Base-by-base conservation (phyloP, 805 yeast genomes). In the Groenewaldozyma tartarivorans region DNA sequence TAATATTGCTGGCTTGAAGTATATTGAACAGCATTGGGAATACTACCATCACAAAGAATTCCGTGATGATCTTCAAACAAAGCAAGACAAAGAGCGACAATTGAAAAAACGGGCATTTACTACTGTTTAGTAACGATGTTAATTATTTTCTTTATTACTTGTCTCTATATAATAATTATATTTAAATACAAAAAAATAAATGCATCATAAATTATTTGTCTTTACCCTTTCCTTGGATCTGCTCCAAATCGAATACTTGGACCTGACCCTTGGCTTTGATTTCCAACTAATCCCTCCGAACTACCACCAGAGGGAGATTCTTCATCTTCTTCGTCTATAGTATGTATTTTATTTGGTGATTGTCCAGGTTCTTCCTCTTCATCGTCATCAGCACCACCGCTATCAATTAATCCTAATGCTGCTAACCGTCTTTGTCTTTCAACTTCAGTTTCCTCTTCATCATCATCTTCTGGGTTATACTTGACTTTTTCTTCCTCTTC, bases 1-100 rank as follows among this genome's bases (percentile, higher is more conserved):
- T 65, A 92, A 92, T 54, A 67, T 85, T 16, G 88, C 83, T 46
- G 96, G 95, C 3, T 66, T 92, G 58, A 75, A 72, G 50, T 82
- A 75, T 51, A 61, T 83, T 45, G 79, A 77, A 55, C 74, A 71
- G 34, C 86, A 81, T 59, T 88, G 96, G 95, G 75, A 76, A 44
- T 61, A 79, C 55, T 70, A 68, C 33, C 97, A 90, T 56, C 77
- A 72, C 50, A 68, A 73, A 26, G 86, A 81, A 55, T 87, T 77
- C 54, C 70, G 75, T 36, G 95, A 84, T 52, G 83, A 75, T 37
- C 67, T 66, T 21, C 81, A 77, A 48, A 78, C 74, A 45, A 61
- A 61, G 41, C 65, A 64, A 41, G 67, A 70, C 44, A 75, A 72
- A 20, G 80, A 74, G 30, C 71, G 72, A 48, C 62, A 61, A 26